Evolutionary conservation across 306 rosid species (phyloP).

Genomic region (Mimosa pudica): DNA sequence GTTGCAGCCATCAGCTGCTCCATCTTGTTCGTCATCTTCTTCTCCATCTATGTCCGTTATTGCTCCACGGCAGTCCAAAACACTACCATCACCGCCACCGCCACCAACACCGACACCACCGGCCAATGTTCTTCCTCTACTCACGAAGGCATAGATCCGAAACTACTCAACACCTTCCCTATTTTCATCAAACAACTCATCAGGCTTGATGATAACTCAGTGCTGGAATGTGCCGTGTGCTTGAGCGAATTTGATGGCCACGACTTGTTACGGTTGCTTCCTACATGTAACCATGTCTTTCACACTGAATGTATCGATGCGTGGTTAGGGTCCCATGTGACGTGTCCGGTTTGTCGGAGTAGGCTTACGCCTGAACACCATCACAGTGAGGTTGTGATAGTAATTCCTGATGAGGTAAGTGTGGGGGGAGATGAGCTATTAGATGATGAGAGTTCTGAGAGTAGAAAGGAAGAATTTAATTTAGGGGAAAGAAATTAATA

Average conservation of each 20-base stretch:
- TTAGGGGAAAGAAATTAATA: background rate
- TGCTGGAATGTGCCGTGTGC: conserved; percentile 63
- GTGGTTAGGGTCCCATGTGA: conserved; percentile 54
- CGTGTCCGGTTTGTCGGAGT: conserved; percentile 65
- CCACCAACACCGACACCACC: background rate
- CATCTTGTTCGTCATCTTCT: conserved; percentile 31
- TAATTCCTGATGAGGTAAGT: background rate
- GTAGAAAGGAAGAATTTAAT: background rate
- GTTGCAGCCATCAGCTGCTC: background rate
- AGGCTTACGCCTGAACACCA: background rate
- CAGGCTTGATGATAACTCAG: conserved; percentile 40
- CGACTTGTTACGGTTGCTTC: conserved; percentile 56
- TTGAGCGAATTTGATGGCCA: conserved; percentile 48
- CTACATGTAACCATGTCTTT: conserved; percentile 20
- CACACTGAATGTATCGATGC: conserved; percentile 53
- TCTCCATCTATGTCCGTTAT: conserved; percentile 31
- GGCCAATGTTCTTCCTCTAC: background rate
- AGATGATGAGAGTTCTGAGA: background rate
- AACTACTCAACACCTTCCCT: conserved; percentile 48
- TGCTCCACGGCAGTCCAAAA: background rate
- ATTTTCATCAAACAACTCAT: conserved; percentile 44
- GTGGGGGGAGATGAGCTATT: background rate
- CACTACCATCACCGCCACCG: background rate
- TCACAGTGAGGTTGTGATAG: background rate
- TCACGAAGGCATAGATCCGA: conserved; percentile 43